A percentile compares a stretch with the other conserved stretches of the same genome.
Evolutionary conservation across 129 eudicot species (phyloP).

Genomic region (Logfia minima): DNA sequence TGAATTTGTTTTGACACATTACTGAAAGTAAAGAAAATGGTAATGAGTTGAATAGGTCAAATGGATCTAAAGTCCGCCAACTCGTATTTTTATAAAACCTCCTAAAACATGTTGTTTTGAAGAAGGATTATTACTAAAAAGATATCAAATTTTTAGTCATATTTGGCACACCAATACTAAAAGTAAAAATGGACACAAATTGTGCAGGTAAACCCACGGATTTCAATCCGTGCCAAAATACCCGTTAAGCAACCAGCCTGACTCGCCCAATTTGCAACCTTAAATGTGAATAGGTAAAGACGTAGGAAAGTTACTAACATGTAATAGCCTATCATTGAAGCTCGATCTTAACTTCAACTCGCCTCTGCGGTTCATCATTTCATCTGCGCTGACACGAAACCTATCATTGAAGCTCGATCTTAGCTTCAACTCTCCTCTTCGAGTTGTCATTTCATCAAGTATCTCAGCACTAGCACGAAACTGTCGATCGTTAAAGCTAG

Average conservation of each 20-base stretch:
- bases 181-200: neutral
- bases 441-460: conserved; percentile 62
- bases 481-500: conserved; percentile 65
- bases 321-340: conserved; percentile 55
- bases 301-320: conserved; percentile 31
- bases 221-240: neutral
- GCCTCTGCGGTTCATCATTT: conserved; percentile 70
- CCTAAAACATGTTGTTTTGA: neutral
- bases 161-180: neutral
- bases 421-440: conserved; percentile 75
- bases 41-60: neutral
- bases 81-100: neutral
- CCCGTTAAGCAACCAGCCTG: neutral
- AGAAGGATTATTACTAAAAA: neutral
- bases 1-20: neutral
- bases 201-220: neutral
- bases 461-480: conserved; percentile 43
- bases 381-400: conserved; percentile 49
- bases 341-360: conserved; percentile 68
- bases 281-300: neutral
- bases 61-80: neutral
- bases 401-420: conserved; percentile 68
- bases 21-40: neutral
- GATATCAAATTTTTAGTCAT: neutral
- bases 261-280: neutral